Percentiles rank a stretch among this genome's conserved stretches.
Evolutionary conservation across 768 basidiomycete species (phyloP).

Genomic region (Rhizopogon vulgaris): DNA sequence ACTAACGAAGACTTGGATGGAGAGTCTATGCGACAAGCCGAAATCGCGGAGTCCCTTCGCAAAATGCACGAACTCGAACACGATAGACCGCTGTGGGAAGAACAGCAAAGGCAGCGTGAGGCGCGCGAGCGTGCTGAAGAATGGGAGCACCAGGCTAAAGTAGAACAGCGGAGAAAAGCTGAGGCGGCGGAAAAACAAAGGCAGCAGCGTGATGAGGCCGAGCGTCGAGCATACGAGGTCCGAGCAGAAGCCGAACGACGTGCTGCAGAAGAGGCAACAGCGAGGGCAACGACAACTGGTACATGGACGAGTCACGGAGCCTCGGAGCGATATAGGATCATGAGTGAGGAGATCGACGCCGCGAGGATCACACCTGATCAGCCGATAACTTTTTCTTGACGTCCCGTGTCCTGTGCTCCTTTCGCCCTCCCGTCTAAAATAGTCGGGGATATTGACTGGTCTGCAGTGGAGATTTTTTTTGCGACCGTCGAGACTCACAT

Average conservation of each 20-base stretch:
- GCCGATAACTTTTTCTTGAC: conserved; percentile 51
- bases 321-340: conserved; percentile 58
- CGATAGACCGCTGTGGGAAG: conserved; percentile 59
- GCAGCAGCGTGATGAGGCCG: conserved; percentile 20
- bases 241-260: conserved; percentile 24
- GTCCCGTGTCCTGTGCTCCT: conserved; percentile 75
- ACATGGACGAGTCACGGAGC: conserved; percentile 63
- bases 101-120: conserved; percentile 39
- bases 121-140: conserved; percentile 38
- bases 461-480: conserved; percentile 69
- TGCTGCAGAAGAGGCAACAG: conserved; percentile 30
- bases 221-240: conserved; percentile 15
- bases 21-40: conserved; percentile 33
- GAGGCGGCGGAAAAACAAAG: conserved; percentile 18
- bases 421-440: conserved; percentile 43
- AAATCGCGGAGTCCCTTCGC: conserved; percentile 57
- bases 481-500: conserved; percentile 42
- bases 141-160: conserved; percentile 30
- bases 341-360: conserved; percentile 59
- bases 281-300: conserved; percentile 31
- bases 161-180: conserved; percentile 27
- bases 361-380: conserved; percentile 46
- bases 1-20: conserved; percentile 18
- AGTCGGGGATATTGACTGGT: conserved; percentile 66
- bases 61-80: conserved; percentile 64